Evolutionary conservation across 2,329 filamentous ascomycete species (phyloP).

Genomic region (Venturia aucupariae): DNA sequence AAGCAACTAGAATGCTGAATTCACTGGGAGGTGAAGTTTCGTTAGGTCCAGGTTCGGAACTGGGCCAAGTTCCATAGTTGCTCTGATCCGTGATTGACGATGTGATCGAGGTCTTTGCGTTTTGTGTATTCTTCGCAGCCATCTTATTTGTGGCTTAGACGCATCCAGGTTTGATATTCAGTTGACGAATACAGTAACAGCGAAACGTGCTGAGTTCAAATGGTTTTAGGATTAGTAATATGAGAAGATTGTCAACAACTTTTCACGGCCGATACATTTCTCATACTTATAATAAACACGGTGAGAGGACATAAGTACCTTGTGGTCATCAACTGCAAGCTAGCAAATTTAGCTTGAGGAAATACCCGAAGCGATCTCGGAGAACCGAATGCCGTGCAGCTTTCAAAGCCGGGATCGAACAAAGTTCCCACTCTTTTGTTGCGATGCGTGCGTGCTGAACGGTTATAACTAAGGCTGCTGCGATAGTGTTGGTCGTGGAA

Average conservation of each 20-base stretch:
- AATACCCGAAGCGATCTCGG: not conserved
- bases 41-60: not conserved
- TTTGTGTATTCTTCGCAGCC: not conserved
- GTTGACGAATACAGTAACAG: not conserved
- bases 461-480: not conserved
- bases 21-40: not conserved
- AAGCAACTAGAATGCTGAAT: not conserved
- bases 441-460: not conserved
- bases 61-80: slow-evolving; percentile 1
- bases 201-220: not conserved
- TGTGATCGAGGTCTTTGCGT: not conserved
- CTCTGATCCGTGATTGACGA: not conserved
- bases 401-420: not conserved
- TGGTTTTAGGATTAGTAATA: not conserved
- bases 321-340: not conserved
- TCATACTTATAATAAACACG: not conserved
- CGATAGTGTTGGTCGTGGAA: not conserved
- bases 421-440: not conserved
- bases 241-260: not conserved
- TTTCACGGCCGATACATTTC: not conserved
- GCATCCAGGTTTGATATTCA: not conserved
- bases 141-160: not conserved
- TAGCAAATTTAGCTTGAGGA: not conserved
- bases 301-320: not conserved
- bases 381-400: slow-evolving; percentile 2